phyloP scores from a whole-genome alignment of 2,329 filamentous ascomycete species.

The Claviceps citrina region DNA sequence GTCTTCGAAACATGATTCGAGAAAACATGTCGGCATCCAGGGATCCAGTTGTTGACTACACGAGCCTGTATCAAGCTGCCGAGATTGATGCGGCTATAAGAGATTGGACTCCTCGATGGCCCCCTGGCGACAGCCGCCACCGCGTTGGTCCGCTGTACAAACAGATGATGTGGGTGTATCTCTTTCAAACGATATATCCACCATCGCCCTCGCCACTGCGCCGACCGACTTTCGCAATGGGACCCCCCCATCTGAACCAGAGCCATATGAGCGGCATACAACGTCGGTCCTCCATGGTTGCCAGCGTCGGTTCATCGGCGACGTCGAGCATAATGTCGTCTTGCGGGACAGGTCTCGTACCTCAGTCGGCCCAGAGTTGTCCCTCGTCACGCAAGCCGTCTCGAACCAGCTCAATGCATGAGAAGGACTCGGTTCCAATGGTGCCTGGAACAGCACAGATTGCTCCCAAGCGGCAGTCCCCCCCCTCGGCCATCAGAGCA shows the following conservation, averaged over 20 bases:
- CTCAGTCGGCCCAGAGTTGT: constrained; percentile 15
- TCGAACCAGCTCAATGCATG: constrained; percentile 26
- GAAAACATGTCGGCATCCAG: constrained; percentile 43
- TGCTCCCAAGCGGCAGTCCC: constrained; percentile 19
- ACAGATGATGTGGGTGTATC: constrained; percentile 51
- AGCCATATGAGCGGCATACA: constrained; percentile 9
- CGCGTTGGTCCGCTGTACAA: constrained; percentile 44
- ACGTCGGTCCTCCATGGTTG: constrained; percentile 22
- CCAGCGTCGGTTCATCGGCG: constrained; percentile 10
- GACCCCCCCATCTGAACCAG: constrained; percentile 11
- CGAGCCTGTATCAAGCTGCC: constrained; percentile 54
- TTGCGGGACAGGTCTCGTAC: background rate
- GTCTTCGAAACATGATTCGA: constrained; percentile 59
- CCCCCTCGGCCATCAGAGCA: constrained; percentile 31
- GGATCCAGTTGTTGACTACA: constrained; percentile 59
- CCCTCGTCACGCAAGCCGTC: constrained; percentile 22
- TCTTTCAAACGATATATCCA: constrained; percentile 46
- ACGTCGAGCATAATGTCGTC: background rate
- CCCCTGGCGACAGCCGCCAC: constrained; percentile 39
- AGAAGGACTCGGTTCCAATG: constrained; percentile 15
- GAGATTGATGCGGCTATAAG: constrained; percentile 62
- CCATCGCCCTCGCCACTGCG: constrained; percentile 26
- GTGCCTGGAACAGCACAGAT: constrained; percentile 10
- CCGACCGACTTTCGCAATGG: constrained; percentile 17
- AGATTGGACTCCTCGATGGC: constrained; percentile 55